Base-by-base conservation (phyloP, 2,329 filamentous ascomycete species). In the Penicillium palitans region DNA sequence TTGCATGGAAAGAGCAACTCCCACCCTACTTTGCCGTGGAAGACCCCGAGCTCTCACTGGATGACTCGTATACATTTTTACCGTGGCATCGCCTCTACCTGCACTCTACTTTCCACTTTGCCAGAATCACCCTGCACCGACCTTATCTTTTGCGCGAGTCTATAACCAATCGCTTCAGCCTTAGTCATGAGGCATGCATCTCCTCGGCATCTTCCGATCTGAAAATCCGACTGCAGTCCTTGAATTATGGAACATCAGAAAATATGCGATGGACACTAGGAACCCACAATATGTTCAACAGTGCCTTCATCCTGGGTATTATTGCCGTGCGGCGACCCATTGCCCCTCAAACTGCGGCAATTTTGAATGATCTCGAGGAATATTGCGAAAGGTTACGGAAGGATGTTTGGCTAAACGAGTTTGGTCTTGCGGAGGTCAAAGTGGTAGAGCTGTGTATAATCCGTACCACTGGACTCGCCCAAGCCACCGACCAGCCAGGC, bases 351-450 rank as follows among this genome's bases (percentile, higher is more conserved):
- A 59, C 59, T 17, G 49, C 53, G 13, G 57, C 52, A 21, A 74
- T 77, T 2, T 57, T 78, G 8, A 72, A 76, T 33, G 76, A 79
- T 51, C 66, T 79, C 0, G 63, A 69, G 6, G 74, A 76, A 0
- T 79, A 77, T 61, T 79, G 77, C 56, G 76, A 77, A 57, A 75
- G 73, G 69, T 71, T 76, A 56, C 65, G 72, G 7, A 68, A 67
- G n/a, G 76, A 79, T 39, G 66, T 70, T 5, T 78, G 76, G 75
- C 53, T 74, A 29, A 78, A 77, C 55, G 74, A 78, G 57, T 77
- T 78, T 57, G 74, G 70, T 6, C 65, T 77, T 1, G 75, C 75
- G 0, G 77, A 78, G 61, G 72, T 79, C 15, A 76, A 76, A 55
- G 74, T 79, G 0, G 70, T 78, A 35, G 76, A 79, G 64, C 65